Conservation (phyloP, 176 grass and related monocot genomes). For the Triticum timopheevii region DNA sequence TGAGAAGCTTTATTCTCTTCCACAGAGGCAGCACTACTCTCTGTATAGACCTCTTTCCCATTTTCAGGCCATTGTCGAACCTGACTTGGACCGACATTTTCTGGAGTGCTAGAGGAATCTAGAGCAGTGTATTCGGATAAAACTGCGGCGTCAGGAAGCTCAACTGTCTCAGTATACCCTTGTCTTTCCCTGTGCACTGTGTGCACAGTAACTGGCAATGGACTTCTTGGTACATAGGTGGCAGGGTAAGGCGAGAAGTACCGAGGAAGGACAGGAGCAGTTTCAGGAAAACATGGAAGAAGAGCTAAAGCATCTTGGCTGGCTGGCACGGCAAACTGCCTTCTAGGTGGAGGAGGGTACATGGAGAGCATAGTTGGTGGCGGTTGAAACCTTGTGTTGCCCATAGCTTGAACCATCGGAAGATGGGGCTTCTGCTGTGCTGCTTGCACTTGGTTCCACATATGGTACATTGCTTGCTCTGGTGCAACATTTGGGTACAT, state of each 20-base stretch:
- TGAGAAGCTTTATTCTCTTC: conserved; percentile 3
- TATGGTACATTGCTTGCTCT: conserved; percentile 59
- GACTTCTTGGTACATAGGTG: conserved; percentile 37
- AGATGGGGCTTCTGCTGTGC: conserved; percentile 35
- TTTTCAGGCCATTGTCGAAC: conserved; percentile 15
- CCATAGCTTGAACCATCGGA: conserved; percentile 22
- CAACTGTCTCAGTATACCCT: conserved; percentile 9
- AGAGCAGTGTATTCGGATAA: conserved; percentile 26
- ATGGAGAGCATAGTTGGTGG: conserved; percentile 41
- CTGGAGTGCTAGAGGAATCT: conserved; percentile 17
- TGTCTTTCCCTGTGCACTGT: conserved; percentile 33
- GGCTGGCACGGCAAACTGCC: conserved; percentile 23
- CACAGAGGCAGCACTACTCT: conserved; percentile 3
- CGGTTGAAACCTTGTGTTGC: conserved; percentile 43
- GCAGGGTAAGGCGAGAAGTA: conserved; percentile 45
- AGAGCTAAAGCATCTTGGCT: conserved; percentile 36
- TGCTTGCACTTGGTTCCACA: conserved; percentile 57
- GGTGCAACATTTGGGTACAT: conserved; percentile 38
- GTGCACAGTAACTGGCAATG: conserved; percentile 14
- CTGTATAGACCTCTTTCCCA: conserved; percentile 15
- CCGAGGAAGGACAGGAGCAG: conserved; percentile 26
- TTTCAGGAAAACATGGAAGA: conserved; percentile 39
- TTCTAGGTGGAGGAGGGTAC: conserved; percentile 45
- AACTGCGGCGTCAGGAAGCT: conserved; percentile 21
- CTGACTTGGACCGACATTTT: background rate